Evolutionary conservation across 108 stramenopile species (phyloP).

Genomic region (Craspedostauros australis): DNA sequence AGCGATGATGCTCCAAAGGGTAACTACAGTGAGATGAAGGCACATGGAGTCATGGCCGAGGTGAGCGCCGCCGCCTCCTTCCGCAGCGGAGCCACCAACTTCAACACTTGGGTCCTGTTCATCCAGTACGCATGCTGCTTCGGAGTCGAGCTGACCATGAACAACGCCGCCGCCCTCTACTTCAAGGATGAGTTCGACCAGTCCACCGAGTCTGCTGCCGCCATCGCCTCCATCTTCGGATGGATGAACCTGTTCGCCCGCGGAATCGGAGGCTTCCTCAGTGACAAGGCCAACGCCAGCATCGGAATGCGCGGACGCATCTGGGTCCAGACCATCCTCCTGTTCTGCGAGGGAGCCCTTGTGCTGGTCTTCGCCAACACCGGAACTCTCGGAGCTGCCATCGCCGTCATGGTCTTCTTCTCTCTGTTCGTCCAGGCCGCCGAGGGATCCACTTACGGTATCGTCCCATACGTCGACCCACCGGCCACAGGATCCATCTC

Average conservation of each 20-base stretch:
- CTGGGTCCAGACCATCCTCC: slow-evolving; percentile 36
- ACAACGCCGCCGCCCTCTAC: slow-evolving; percentile 80
- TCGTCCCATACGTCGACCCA: slow-evolving; percentile 82
- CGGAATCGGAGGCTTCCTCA: slow-evolving; percentile 46
- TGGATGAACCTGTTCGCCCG: slow-evolving; percentile 76
- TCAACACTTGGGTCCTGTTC: slow-evolving; percentile 84
- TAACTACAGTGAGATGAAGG: slow-evolving; percentile 67
- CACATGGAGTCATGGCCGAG: slow-evolving; percentile 62
- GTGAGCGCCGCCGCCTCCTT: slow-evolving; percentile 68
- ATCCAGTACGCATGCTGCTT: slow-evolving; percentile 88
- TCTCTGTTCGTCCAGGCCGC: slow-evolving; percentile 72
- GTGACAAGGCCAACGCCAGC: slow-evolving; percentile 32
- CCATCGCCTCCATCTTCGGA: slow-evolving; percentile 74
- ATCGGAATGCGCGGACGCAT: slow-evolving; percentile 65
- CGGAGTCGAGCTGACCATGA: slow-evolving; percentile 88
- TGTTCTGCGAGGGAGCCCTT: slow-evolving; percentile 51
- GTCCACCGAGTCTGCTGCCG: slow-evolving; percentile 54
- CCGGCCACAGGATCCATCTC: slow-evolving; percentile 66
- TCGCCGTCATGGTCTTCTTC: slow-evolving; percentile 66
- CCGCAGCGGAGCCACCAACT: slow-evolving; percentile 58
- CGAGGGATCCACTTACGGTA: slow-evolving; percentile 68
- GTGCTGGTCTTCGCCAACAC: slow-evolving; percentile 61
- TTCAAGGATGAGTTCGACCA: slow-evolving; percentile 65
- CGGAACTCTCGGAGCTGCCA: slow-evolving; percentile 34
- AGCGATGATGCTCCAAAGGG: slow-evolving; percentile 86